A percentile compares a stretch with the other conserved stretches of the same genome.
Conservation (phyloP, 2,329 filamentous ascomycete species). For the Monosporascus sp. region DNA sequence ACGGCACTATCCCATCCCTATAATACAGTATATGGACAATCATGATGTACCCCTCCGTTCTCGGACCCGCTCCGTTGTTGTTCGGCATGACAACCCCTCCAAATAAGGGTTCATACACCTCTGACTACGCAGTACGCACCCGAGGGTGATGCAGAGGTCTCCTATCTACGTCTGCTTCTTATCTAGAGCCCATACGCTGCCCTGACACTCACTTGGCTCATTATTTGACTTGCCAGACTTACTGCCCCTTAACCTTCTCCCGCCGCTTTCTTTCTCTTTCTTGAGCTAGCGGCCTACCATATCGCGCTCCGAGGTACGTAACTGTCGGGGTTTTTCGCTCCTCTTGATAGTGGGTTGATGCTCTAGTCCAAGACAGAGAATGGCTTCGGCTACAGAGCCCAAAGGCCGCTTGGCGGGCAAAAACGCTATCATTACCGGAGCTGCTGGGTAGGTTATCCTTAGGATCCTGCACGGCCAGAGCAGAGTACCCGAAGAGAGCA, state of each 20-base stretch:
- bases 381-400: constrained; percentile 21
- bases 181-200: neutral
- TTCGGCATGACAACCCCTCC: neutral
- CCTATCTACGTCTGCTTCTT: too few relatives aligned
- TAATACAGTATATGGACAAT: too few relatives aligned
- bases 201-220: neutral
- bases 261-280: neutral
- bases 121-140: neutral
- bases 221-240: neutral
- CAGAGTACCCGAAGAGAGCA: neutral
- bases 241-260: neutral
- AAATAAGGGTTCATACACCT: neutral
- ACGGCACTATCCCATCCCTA: too few relatives aligned
- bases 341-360: neutral
- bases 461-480: neutral
- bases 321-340: neutral
- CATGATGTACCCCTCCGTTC: neutral
- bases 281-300: too few relatives aligned
- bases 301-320: too few relatives aligned
- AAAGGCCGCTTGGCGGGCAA: constrained; percentile 53
- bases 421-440: constrained; percentile 73
- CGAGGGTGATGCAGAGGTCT: neutral
- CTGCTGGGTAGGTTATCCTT: constrained; percentile 64
- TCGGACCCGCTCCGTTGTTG: neutral
- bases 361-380: constrained; percentile 6